A percentile compares a stretch with the other conserved stretches of the same genome.
phyloP scores from a whole-genome alignment of 768 basidiomycete species.

The Termitomyces bulborhizus region DNA sequence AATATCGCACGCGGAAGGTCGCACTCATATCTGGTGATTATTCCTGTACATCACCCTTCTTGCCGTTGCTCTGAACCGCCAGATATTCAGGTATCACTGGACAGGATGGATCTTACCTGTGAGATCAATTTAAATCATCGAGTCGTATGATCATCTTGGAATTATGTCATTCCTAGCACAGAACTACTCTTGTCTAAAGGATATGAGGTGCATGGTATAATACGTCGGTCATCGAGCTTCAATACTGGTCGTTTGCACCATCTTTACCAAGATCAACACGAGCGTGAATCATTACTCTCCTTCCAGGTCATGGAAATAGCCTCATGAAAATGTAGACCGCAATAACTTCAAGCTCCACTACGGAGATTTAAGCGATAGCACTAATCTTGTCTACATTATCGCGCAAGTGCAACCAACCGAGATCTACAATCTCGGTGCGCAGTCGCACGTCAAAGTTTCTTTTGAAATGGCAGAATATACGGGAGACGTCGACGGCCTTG shows the following conservation, averaged over 20 bases:
- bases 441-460: conserved; percentile 98
- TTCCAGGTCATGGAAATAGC: neutral
- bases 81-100: conserved; percentile 76
- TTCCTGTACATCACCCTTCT: neutral
- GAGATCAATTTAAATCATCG: conserved; percentile 22
- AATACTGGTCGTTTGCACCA: conserved; percentile 95
- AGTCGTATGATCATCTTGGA: neutral
- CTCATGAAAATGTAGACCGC: conserved; percentile 37
- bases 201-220: conserved; percentile 92
- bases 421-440: conserved; percentile 96
- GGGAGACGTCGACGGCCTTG: conserved; percentile 92
- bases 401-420: conserved; percentile 93
- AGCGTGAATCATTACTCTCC: conserved; percentile 48
- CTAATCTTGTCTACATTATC: conserved; percentile 95
- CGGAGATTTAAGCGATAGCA: conserved; percentile 92
- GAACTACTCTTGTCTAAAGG: conserved; percentile 83
- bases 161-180: conserved; percentile 41
- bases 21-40: conserved; percentile 82
- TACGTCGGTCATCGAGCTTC: conserved; percentile 96
- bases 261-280: conserved; percentile 89
- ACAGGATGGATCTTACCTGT: conserved; percentile 95
- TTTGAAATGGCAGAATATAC: conserved; percentile 99
- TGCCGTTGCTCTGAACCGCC: conserved; percentile 1
- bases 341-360: conserved; percentile 83
- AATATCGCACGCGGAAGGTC: conserved; percentile 87